Evolutionary conservation across 2,329 filamentous ascomycete genomes (phyloP).

Genomic region (Ophiocordyceps robertsii): DNA sequence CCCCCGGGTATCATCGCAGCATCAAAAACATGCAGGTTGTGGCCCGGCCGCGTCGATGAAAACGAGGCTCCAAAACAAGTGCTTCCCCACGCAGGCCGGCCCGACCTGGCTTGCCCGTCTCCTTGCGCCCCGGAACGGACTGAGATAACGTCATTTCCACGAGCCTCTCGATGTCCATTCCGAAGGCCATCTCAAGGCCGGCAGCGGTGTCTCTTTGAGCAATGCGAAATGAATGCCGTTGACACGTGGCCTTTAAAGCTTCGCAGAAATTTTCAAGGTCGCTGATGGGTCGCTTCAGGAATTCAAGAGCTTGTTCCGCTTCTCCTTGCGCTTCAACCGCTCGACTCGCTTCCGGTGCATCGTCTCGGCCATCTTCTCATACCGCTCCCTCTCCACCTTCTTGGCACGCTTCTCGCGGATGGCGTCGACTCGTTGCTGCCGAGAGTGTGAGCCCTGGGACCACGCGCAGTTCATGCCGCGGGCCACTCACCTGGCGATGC

Average conservation of each 20-base stretch:
- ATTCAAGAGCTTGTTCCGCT: slow-evolving; percentile 77
- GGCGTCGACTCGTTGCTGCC: slow-evolving; percentile 58
- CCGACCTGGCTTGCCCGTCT: no score
- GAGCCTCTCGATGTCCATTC: no score
- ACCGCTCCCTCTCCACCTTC: slow-evolving; percentile 88
- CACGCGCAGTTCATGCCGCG: neutral
- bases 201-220: neutral
- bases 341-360: slow-evolving; percentile 97
- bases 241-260: neutral
- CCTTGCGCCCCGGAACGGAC: no score
- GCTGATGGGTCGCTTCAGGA: slow-evolving; percentile 27
- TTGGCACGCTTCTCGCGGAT: slow-evolving; percentile 76
- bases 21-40: neutral
- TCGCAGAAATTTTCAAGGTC: neutral
- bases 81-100: no score
- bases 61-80: no score
- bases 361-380: slow-evolving; percentile 88
- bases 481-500: slow-evolving; percentile 56
- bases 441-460: slow-evolving; percentile 3
- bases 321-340: slow-evolving; percentile 85
- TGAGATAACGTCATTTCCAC: no score
- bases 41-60: no score
- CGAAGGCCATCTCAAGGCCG: no score
- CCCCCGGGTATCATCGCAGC: neutral
- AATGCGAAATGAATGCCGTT: neutral